Evolutionary conservation across 208 protist species (phyloP), one percentile per base, ranked within the genome.

Genomic region (Naegleria gruberi): DNA sequence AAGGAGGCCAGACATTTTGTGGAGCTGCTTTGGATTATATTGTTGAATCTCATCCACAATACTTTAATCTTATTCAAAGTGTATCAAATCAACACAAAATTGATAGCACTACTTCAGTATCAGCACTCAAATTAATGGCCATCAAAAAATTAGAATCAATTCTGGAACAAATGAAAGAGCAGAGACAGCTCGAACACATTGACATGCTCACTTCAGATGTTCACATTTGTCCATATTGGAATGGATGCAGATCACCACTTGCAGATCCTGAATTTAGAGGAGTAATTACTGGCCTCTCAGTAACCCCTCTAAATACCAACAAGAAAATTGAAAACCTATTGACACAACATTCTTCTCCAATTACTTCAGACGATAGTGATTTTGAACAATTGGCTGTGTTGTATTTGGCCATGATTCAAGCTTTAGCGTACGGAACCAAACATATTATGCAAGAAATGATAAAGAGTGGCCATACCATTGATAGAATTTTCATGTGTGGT

Each of bases 181-280:
- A 65, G 51, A 65, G 51, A 23, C 15, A 65, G 15, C 51, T 45
- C 12, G 15, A 74, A 26, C 6, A 30, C 41, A 30, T 30, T 34
- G 74, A 44, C 12, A 19, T 42, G 0, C 23, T 92, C 0, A 89
- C 87, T 30, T 7, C 3, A 74, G 15, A 88, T 23, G 17, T 92
- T 1, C 89, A 93, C 19, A 81, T 93, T 37, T 88, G 90, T 34
- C 91, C 91, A 37, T 87, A 93, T 74, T 93, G 93, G 41, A 89
- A 93, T 73, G 92, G 92, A 44, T 93, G 93, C n/a, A 47, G 92
- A 26, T 90, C 73, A n/a, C 92, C 92, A 26, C n/a, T 89, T 19
- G 90, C 91, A 4, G 90, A 93, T 86, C 91, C 91, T 30, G n/a
- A 55, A 15, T 86, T 93, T 5, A 90, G 8, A 77, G 92, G 51